Evolutionary conservation across 495 filamentous ascomycete genomes (phyloP), one percentile per base, ranked within the genome.

Genomic region (Penicillium taxi): DNA sequence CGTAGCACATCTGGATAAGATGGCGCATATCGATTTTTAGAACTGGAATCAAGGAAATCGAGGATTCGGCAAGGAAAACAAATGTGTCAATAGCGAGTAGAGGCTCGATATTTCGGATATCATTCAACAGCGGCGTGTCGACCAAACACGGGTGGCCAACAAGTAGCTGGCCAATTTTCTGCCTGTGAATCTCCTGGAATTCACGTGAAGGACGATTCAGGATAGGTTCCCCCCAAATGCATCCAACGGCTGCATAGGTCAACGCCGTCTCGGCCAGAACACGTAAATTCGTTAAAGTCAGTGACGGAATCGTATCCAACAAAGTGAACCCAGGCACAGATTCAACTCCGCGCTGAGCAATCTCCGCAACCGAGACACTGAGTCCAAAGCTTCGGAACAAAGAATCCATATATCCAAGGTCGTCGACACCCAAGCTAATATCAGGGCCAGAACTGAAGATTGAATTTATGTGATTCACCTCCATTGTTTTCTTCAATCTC

Each of bases 291-390:
- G 86, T 88, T 26, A 98, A 58, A 2, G 77, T 70, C 50, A 93
- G 74, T 25, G 85, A 74, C 1, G 90, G 78, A 18, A 96, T 83
- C 48, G 80, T 87, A 42, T 89, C 83, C n/a, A 96, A 52, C 21
- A 96, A 63, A 0, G 82, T 89, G 47, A 71, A 68, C 13, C 83
- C 84, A 22, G 77, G 75, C 26, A 86, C 77, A 3, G 83, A 80
- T 39, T 84, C 81, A 2, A 87, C 66, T 9, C 93, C 91, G 35
- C 91, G 82, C 52, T 95, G 90, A 28, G 86, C 78, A 39, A 99
- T 96, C 58, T 99, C 91, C 5, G 83, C 78, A 0, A 86, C 79
- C 2, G 90, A 77, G 33, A 99, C 89, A n/a, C 90, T 87, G 59
- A 74, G 86, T 0, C 87, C 91, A 12, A 96, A 78, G 26, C 79